Evolutionary conservation across 345 rosid species (phyloP).

Genomic region (Cardamine resedifolia): DNA sequence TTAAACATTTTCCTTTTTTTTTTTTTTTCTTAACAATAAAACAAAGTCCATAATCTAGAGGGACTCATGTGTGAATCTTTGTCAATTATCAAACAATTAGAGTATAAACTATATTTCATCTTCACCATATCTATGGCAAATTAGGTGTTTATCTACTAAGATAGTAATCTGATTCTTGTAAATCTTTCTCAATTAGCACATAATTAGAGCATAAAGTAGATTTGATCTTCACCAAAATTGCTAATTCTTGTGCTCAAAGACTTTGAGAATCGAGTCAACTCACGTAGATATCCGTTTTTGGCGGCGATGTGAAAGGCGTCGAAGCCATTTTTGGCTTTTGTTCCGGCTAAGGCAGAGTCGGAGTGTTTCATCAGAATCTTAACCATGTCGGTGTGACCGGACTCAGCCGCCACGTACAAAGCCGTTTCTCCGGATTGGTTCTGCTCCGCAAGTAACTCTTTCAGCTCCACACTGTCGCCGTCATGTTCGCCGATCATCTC

Average conservation of each 20-base stretch:
- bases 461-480: constrained; percentile 45
- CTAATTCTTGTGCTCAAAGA: not conserved
- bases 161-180: not conserved
- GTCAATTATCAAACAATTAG: not conserved
- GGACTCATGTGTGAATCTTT: not conserved
- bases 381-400: constrained; percentile 61
- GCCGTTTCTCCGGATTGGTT: constrained; percentile 88
- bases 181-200: not conserved
- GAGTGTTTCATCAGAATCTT: constrained; percentile 58
- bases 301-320: constrained; percentile 94
- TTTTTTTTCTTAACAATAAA: too few species aligned
- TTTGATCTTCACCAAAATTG: not conserved
- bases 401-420: constrained; percentile 81
- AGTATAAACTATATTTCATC: not conserved
- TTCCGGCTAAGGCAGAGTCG: constrained; percentile 56
- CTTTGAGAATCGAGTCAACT: constrained; percentile 13
- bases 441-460: constrained; percentile 53
- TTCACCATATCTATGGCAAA: not conserved
- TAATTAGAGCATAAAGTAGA: not conserved
- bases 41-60: not conserved
- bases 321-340: constrained; percentile 74
- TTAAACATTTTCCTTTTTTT: not conserved
- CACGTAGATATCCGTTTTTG: constrained; percentile 77
- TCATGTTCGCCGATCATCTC: constrained; percentile 50
- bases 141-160: not conserved